Percentiles rank a stretch among this genome's conserved stretches.
phyloP scores from a whole-genome alignment of 306 rosid genomes.

The Sechiopsis laciniata region DNA sequence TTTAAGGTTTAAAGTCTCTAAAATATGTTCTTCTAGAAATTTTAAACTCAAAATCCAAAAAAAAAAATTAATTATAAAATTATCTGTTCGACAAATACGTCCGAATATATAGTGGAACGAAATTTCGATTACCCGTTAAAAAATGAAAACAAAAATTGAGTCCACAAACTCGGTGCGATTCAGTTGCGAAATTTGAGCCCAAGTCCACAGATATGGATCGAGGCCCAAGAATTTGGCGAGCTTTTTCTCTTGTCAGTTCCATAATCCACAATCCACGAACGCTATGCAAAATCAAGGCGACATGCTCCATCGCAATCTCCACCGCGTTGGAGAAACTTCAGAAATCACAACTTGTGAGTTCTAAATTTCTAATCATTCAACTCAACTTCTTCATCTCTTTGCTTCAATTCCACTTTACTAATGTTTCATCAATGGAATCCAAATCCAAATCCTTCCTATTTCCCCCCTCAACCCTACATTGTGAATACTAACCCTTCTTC shows the following conservation, averaged over 20 bases:
- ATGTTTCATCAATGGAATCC: constrained; percentile 25
- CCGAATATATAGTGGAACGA: too few species aligned
- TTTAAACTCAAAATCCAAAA: too few species aligned
- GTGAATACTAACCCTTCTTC: constrained; percentile 20
- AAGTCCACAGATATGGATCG: constrained; percentile 2
- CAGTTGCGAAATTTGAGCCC: neutral
- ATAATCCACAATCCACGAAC: neutral
- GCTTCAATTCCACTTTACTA: too few species aligned
- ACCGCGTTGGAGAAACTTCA: too few species aligned
- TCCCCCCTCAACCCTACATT: constrained; percentile 23
- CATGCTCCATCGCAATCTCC: neutral
- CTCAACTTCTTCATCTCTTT: neutral
- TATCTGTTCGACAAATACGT: too few species aligned
- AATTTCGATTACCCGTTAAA: too few species aligned
- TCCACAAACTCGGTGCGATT: too few species aligned
- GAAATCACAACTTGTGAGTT: neutral
- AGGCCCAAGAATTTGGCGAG: constrained; percentile 6
- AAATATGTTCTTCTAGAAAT: too few species aligned
- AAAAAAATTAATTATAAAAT: too few species aligned
- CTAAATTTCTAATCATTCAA: neutral
- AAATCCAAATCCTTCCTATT: constrained; percentile 11
- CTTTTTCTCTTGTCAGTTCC: neutral
- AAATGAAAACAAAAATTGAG: too few species aligned
- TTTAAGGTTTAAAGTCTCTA: too few species aligned
- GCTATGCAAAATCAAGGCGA: neutral